A percentile compares a stretch with the other conserved stretches of the same genome.
These are phyloP conservation scores for Chalciporus pseudorubinellus DNA, from an alignment of 768 basidiomycete species.

Conservation along the genomic window DNA sequence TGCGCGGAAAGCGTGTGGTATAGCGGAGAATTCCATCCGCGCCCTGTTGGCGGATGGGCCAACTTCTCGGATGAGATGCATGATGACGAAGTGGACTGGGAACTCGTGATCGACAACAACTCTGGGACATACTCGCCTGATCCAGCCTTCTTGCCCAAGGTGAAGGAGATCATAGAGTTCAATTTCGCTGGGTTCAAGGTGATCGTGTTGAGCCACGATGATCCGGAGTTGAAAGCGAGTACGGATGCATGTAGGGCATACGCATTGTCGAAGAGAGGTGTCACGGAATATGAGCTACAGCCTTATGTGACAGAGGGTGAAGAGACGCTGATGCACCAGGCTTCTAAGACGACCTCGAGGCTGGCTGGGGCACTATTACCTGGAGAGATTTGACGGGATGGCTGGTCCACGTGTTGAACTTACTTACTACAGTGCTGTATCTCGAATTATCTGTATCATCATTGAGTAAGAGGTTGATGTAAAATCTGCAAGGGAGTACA, in stretches of 20 bases:
- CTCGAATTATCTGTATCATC: background rate
- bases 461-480: conserved; percentile 9
- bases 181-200: conserved; percentile 71
- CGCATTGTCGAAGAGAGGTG: conserved; percentile 58
- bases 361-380: conserved; percentile 2
- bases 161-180: conserved; percentile 62
- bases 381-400: conserved; percentile 2
- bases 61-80: conserved; percentile 52
- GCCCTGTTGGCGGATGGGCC: conserved; percentile 67
- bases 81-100: conserved; percentile 67
- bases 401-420: background rate
- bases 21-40: conserved; percentile 76
- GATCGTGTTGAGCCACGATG: conserved; percentile 51
- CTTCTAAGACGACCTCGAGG: conserved; percentile 6
- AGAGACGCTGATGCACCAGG: conserved; percentile 44
- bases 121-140: conserved; percentile 84
- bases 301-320: conserved; percentile 58
- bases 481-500: conserved; percentile 17
- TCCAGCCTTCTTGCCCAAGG: conserved; percentile 52
- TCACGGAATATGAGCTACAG: conserved; percentile 58
- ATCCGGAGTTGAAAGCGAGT: conserved; percentile 55
- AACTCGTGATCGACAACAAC: conserved; percentile 84
- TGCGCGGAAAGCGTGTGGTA: conserved; percentile 67
- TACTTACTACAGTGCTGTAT: background rate
- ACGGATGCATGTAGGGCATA: conserved; percentile 67